phyloP scores from a whole-genome alignment of 2,329 filamentous ascomycete genomes.

The Neopestalotiopsis rosae region DNA sequence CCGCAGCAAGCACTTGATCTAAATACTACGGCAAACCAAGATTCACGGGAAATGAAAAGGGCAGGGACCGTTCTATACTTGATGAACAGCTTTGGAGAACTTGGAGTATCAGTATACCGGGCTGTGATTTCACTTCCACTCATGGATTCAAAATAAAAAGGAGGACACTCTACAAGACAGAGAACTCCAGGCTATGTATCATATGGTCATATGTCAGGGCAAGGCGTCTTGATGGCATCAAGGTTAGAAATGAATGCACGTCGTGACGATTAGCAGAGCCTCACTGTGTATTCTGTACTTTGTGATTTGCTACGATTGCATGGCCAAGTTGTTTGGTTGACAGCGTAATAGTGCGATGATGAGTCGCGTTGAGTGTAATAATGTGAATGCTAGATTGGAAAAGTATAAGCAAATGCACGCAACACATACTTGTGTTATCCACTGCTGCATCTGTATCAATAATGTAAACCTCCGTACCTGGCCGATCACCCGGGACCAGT shows the following conservation, averaged over 20 bases:
- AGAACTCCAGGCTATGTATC: slow-evolving; percentile 32
- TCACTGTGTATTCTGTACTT: background rate
- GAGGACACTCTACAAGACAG: slow-evolving; percentile 25
- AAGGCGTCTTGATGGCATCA: slow-evolving; percentile 27
- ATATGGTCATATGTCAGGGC: slow-evolving; percentile 31
- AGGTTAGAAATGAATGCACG: slow-evolving; percentile 26
- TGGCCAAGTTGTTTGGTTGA: background rate
- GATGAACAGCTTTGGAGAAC: background rate
- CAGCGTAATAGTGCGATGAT: background rate
- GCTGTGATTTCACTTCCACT: slow-evolving; percentile 9
- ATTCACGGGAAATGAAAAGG: background rate
- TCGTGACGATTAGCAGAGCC: slow-evolving; percentile 16
- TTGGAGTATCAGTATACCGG: background rate
- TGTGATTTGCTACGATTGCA: background rate
- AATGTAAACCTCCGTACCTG: background rate
- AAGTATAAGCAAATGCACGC: background rate
- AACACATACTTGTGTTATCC: background rate
- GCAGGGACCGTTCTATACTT: slow-evolving; percentile 8
- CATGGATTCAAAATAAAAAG: slow-evolving; percentile 19
- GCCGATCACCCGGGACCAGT: slow-evolving; percentile 9
- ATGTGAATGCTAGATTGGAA: too few species aligned
- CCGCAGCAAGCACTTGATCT: slow-evolving; percentile 60
- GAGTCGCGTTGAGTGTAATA: background rate
- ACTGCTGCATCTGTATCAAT: background rate
- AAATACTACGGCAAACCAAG: slow-evolving; percentile 15